These are phyloP conservation scores for Amoebophrya sp. DNA, from an alignment of 169 alveolate species.

Conservation along the genomic window DNA sequence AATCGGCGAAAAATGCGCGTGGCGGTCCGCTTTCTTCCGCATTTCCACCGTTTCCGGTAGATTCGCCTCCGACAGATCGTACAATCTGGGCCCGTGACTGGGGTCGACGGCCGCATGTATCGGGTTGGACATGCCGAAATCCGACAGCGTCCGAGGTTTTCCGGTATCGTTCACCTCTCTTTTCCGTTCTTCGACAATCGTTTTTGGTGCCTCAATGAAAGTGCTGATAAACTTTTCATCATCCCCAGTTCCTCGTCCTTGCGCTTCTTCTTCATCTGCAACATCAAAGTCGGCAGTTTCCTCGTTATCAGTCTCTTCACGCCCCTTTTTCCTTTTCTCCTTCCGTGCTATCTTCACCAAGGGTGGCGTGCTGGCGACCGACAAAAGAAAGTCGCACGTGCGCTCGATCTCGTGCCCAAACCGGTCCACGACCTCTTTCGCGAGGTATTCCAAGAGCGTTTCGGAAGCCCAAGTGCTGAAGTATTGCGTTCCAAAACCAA, in stretches of 20 bases:
- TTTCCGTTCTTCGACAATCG: not conserved
- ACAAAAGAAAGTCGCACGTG: not conserved
- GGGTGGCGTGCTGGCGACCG: not conserved
- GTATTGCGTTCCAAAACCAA: not conserved
- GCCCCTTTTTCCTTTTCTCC: not conserved
- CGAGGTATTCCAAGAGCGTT: not conserved
- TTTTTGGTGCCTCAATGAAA: too few relatives aligned
- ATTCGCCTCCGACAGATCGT: not conserved
- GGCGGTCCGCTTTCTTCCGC: too few relatives aligned
- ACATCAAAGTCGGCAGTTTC: not conserved
- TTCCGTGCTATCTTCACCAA: not conserved
- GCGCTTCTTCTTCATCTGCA: not conserved
- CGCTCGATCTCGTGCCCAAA: not conserved
- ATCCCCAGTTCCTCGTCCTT: not conserved
- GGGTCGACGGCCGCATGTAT: not conserved
- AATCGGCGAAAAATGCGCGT: too few relatives aligned
- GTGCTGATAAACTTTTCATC: not conserved
- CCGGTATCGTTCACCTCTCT: not conserved
- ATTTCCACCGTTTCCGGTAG: not conserved
- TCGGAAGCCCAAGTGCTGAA: conserved; percentile 5
- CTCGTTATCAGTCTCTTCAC: not conserved
- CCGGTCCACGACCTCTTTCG: not conserved
- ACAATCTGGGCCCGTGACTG: not conserved
- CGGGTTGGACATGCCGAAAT: not conserved
- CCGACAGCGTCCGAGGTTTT: not conserved